These are phyloP conservation scores for Fusarium goolgardi DNA, from an alignment of 2,329 filamentous ascomycete genomes.

Conservation along the genomic window DNA sequence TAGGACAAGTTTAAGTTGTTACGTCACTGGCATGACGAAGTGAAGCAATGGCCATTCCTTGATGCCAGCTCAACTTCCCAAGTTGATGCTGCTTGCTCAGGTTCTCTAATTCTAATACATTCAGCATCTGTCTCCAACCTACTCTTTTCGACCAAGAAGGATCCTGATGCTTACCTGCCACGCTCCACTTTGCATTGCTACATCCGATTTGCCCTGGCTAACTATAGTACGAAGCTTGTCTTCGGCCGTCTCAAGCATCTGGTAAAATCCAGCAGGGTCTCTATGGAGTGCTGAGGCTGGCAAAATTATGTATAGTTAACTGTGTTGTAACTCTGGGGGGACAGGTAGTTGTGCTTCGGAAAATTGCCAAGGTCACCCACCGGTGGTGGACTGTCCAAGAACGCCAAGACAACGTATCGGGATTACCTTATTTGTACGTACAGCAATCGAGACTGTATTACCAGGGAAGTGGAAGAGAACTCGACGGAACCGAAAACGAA, in stretches of 20 bases:
- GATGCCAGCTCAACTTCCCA: slow-evolving; percentile 4
- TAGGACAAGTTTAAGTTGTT: slow-evolving; percentile 5
- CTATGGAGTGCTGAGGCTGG: slow-evolving; percentile 34
- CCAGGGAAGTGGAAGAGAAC: neutral
- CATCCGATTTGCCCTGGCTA: slow-evolving; percentile 16
- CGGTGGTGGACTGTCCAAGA: slow-evolving; percentile 36
- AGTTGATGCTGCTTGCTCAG: neutral
- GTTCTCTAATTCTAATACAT: neutral
- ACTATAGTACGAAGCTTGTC: slow-evolving; percentile 24
- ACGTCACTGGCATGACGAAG: slow-evolving; percentile 31
- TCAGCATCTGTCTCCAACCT: slow-evolving; percentile 6
- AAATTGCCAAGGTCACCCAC: slow-evolving; percentile 38
- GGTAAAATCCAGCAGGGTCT: slow-evolving; percentile 27
- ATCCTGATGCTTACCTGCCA: slow-evolving; percentile 1
- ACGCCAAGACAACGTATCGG: slow-evolving; percentile 36
- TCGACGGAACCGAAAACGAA: slow-evolving; percentile 6
- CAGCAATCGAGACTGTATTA: neutral
- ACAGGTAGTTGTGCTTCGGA: slow-evolving; percentile 42
- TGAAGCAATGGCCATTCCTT: slow-evolving; percentile 31
- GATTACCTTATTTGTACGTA: slow-evolving; percentile 19
- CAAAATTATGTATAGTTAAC: slow-evolving; percentile 6
- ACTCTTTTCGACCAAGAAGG: slow-evolving; percentile 11
- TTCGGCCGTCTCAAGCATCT: slow-evolving; percentile 12
- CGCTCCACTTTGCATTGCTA: slow-evolving; percentile 15
- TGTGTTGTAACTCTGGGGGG: slow-evolving; percentile 25